Percentiles rank a stretch among this genome's conserved stretches.
Conservation (phyloP, 345 rosid species). For the Nephelium lappaceum region DNA sequence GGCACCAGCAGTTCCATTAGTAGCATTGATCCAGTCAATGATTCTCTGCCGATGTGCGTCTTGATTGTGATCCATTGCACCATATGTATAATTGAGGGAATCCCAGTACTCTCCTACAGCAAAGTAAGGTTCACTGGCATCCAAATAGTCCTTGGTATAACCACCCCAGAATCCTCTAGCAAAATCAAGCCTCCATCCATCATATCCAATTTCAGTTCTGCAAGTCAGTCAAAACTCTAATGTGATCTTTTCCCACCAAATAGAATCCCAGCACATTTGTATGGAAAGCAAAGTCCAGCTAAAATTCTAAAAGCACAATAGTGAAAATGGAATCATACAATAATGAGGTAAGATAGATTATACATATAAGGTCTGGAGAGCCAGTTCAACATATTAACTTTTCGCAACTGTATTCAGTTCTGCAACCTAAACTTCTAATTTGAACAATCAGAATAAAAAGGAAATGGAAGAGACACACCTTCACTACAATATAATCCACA, state of each 20-base stretch:
- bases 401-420: not conserved
- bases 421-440: not conserved
- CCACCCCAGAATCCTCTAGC: conserved; percentile 99
- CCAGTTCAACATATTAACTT: not conserved
- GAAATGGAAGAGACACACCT: not conserved
- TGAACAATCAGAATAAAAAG: conserved; percentile 1
- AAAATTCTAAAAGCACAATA: not conserved
- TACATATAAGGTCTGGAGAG: not conserved
- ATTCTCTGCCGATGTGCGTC: conserved; percentile 96
- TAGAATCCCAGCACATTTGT: not conserved
- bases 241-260: not conserved
- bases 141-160: conserved; percentile 95
- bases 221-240: conserved; percentile 27
- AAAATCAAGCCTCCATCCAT: conserved; percentile 99
- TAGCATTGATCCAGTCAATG: conserved; percentile 86
- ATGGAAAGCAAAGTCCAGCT: not conserved
- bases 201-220: conserved; percentile 95
- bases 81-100: conserved; percentile 82
- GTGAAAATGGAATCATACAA: not conserved
- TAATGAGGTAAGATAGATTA: not conserved
- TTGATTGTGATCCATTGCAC: conserved; percentile 93
- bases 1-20: conserved; percentile 85
- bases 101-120: conserved; percentile 99
- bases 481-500: not conserved
- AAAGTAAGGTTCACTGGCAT: conserved; percentile 80